A percentile compares a stretch with the other conserved stretches of the same genome.
Conservation (phyloP, 176 grass and related monocot genomes). For the Aegilops speltoides region DNA sequence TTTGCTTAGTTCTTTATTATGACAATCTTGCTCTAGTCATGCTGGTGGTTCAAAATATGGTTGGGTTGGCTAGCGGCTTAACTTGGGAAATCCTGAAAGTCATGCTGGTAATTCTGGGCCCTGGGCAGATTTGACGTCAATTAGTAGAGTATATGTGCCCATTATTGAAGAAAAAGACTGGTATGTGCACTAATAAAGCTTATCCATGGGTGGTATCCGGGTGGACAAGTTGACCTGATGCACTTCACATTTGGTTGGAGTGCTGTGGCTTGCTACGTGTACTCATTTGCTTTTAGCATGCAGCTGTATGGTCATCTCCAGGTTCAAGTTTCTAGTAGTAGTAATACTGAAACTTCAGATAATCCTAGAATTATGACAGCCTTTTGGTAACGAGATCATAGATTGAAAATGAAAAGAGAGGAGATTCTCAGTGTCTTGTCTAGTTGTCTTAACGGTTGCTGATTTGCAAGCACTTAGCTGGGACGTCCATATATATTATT, state of each 20-base stretch:
- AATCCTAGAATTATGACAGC: background rate
- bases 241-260: conserved; percentile 1
- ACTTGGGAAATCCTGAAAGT: background rate
- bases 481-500: background rate
- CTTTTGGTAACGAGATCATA: background rate
- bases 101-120: background rate
- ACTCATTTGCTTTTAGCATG: background rate
- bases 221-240: conserved; percentile 9
- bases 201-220: conserved; percentile 30
- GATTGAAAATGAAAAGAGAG: background rate
- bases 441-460: background rate
- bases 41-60: background rate
- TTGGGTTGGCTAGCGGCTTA: background rate
- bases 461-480: background rate
- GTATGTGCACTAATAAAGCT: conserved; percentile 28
- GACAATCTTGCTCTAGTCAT: too few relatives aligned
- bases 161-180: background rate
- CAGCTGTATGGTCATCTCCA: background rate
- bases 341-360: background rate
- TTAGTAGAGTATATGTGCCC: conserved; percentile 3
- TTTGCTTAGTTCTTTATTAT: background rate
- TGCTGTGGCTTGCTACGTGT: background rate
- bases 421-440: background rate
- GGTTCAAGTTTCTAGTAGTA: background rate
- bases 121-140: background rate